Conservation (phyloP, 1,139 yeast species). For the Schwanniomyces etchellsii region DNA sequence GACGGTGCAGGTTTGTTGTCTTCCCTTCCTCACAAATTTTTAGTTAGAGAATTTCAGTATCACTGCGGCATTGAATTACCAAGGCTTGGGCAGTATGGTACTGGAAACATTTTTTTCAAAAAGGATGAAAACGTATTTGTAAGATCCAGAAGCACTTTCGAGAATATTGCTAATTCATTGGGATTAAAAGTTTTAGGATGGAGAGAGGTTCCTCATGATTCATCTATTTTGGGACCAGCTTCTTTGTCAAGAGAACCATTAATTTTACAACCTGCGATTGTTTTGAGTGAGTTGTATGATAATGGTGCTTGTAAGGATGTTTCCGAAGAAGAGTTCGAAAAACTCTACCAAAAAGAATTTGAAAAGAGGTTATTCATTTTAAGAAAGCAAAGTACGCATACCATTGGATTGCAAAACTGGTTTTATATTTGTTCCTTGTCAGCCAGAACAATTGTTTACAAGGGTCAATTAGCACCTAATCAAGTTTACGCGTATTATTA, state of each 20-base stretch:
- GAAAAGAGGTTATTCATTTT: slow-evolving; percentile 81
- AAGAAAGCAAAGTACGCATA: slow-evolving; percentile 84
- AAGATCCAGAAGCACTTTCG: slow-evolving; percentile 72
- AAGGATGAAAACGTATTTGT: slow-evolving; percentile 65
- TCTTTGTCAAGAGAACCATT: slow-evolving; percentile 90
- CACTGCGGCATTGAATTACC: slow-evolving; percentile 62
- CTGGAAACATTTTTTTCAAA: slow-evolving; percentile 89
- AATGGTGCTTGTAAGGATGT: slow-evolving; percentile 25
- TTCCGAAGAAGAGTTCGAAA: slow-evolving; percentile 50
- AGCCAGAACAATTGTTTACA: slow-evolving; percentile 86
- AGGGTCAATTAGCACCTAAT: slow-evolving; percentile 95
- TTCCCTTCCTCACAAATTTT: slow-evolving; percentile 85
- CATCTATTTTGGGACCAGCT: slow-evolving; percentile 90
- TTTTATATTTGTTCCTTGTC: slow-evolving; percentile 93
- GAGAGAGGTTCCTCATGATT: slow-evolving; percentile 95
- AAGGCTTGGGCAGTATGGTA: slow-evolving; percentile 81
- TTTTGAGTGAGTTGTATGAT: slow-evolving; percentile 55
- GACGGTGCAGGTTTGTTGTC: slow-evolving; percentile 98
- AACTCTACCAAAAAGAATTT: slow-evolving; percentile 56
- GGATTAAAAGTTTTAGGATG: slow-evolving; percentile 86
- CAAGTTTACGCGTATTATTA: slow-evolving; percentile 94
- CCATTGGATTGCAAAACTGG: slow-evolving; percentile 95
- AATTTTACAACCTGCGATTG: slow-evolving; percentile 84
- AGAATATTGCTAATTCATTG: slow-evolving; percentile 67
- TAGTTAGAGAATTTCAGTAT: slow-evolving; percentile 75